These are phyloP conservation scores for Plasmodium falciparum DNA, from an alignment of 169 alveolate genomes.

Conservation along the genomic window DNA sequence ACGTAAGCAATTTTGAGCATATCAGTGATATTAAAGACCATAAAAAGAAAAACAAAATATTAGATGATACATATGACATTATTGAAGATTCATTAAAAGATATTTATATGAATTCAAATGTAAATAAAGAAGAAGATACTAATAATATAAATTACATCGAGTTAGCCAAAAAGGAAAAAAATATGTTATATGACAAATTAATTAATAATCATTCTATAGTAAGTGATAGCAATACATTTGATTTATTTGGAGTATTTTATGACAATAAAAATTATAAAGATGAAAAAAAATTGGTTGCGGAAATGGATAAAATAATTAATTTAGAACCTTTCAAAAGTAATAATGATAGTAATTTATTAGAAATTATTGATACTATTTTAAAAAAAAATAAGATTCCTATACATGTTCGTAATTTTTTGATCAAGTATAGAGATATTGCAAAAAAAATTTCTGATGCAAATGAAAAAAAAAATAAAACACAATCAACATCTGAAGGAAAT, in stretches of 20 bases:
- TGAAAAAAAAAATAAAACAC: not conserved
- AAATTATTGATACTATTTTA: conserved; percentile 65
- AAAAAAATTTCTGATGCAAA: conserved; percentile 13
- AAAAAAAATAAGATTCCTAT: conserved; percentile 53
- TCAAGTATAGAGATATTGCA: conserved; percentile 53
- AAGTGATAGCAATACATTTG: conserved; percentile 53
- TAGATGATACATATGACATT: conserved; percentile 53
- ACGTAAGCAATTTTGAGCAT: conserved; percentile 39
- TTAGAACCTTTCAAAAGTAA: conserved; percentile 76
- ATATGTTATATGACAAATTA: conserved; percentile 33
- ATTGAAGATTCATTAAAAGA: conserved; percentile 63
- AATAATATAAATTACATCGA: conserved; percentile 52
- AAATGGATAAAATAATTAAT: conserved; percentile 50
- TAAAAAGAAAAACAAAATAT: conserved; percentile 49
- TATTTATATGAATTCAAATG: conserved; percentile 10
- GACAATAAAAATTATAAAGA: conserved; percentile 52
- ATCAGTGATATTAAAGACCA: conserved; percentile 54
- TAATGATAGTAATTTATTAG: conserved; percentile 29
- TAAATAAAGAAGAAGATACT: not conserved
- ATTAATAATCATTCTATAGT: conserved; percentile 33
- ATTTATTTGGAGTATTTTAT: conserved; percentile 75
- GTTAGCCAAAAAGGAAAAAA: conserved; percentile 69
- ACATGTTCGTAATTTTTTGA: conserved; percentile 54
- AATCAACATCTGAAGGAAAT: not conserved
- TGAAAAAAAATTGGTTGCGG: conserved; percentile 33